phyloP scores from a whole-genome alignment of 78 protist genomes.

The Protostelium mycophagum region DNA sequence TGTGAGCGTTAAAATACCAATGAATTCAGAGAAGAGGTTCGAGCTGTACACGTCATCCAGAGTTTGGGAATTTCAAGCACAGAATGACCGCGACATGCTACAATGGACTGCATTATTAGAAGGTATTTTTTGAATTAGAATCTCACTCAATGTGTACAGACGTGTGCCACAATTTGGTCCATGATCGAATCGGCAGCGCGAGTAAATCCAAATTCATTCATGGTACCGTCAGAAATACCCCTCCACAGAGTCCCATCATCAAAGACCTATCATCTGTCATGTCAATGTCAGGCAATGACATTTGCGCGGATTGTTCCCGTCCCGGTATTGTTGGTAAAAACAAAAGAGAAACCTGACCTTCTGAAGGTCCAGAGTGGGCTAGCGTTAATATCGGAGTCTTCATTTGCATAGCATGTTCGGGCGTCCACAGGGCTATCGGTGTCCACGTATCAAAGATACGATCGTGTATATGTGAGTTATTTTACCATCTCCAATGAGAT shows the following conservation, averaged over 20 bases:
- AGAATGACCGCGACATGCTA: neutral
- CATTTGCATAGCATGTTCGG: slow-evolving; percentile 77
- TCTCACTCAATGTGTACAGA: neutral
- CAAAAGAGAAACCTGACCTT: neutral
- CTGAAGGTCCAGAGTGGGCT: slow-evolving; percentile 65
- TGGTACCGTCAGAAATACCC: neutral
- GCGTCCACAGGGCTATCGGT: slow-evolving; percentile 73
- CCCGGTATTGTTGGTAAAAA: neutral
- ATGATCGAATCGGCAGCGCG: neutral
- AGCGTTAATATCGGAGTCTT: slow-evolving; percentile 64
- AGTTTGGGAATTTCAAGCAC: neutral
- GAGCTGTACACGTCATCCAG: neutral
- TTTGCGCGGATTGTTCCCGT: slow-evolving; percentile 54
- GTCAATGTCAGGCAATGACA: slow-evolving; percentile 27
- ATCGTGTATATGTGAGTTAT: slow-evolving; percentile 6
- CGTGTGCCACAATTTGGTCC: neutral
- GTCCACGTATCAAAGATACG: slow-evolving; percentile 74
- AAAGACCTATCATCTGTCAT: neutral
- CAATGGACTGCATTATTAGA: neutral
- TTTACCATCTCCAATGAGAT: neutral
- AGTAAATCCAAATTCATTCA: neutral
- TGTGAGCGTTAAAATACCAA: neutral
- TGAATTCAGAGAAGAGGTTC: neutral
- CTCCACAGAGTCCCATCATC: neutral
- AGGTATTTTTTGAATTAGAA: neutral